phyloP scores from a whole-genome alignment of 371 early-diverging fungal genomes.

The Chytridiales sp. region DNA sequence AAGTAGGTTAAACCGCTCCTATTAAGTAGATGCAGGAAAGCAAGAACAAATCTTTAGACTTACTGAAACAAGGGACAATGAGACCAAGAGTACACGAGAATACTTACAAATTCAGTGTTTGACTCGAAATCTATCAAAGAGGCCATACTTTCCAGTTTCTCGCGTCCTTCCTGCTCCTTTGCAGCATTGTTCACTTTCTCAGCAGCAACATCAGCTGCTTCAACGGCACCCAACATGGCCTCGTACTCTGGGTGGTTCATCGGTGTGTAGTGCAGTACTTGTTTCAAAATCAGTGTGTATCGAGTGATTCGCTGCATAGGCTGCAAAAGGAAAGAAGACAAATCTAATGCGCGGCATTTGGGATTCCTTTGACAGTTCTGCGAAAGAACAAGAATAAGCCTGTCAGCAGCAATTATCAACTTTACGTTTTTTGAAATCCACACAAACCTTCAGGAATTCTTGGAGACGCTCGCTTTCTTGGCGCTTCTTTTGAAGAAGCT shows the following conservation, averaged over 20 bases:
- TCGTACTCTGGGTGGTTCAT: conserved; percentile 77
- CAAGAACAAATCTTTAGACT: neutral
- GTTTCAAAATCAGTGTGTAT: conserved; percentile 84
- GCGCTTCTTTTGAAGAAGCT: conserved; percentile 63
- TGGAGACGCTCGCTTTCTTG: conserved; percentile 54
- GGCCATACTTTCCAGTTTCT: conserved; percentile 69
- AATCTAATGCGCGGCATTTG: conserved; percentile 75
- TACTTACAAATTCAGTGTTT: conserved; percentile 10
- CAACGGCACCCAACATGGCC: conserved; percentile 66
- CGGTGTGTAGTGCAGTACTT: conserved; percentile 83
- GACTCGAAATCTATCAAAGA: conserved; percentile 62
- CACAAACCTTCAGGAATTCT: conserved; percentile 67
- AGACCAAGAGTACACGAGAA: neutral
- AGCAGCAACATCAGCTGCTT: conserved; percentile 66
- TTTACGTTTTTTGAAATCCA: conserved; percentile 26
- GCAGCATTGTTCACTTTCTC: conserved; percentile 79
- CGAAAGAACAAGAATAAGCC: neutral
- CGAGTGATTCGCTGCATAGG: conserved; percentile 94
- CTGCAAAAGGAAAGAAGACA: conserved; percentile 82
- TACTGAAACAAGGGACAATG: conserved; percentile 1
- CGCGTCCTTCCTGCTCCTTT: conserved; percentile 68
- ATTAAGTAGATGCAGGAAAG: conserved; percentile 30
- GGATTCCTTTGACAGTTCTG: conserved; percentile 52
- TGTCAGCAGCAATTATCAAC: neutral
- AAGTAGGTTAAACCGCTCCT: conserved; percentile 49